These are phyloP conservation scores for Panicum miliaceum DNA, from an alignment of 176 grass and related monocot species.

Conservation along the genomic window DNA sequence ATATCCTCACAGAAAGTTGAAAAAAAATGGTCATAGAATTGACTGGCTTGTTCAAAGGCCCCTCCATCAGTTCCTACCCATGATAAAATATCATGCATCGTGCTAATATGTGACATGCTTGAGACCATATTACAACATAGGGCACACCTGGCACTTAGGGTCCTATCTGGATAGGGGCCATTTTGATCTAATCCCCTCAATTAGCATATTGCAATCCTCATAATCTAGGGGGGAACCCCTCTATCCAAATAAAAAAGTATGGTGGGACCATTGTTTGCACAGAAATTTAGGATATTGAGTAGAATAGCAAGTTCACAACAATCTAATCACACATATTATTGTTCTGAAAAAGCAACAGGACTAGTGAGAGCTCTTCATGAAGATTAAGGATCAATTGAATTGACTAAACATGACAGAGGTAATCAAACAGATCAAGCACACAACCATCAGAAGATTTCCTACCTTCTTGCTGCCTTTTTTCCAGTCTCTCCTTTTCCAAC, in stretches of 20 bases:
- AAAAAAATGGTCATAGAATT: not conserved
- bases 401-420: not conserved
- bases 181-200: not conserved
- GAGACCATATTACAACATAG: not conserved
- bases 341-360: not conserved
- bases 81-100: not conserved
- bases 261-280: not conserved
- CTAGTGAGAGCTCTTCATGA: slow-evolving; percentile 1
- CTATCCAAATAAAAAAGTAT: not conserved
- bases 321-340: not conserved
- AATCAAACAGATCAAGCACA: slow-evolving; percentile 8
- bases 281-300: not conserved
- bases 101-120: not conserved
- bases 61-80: not conserved
- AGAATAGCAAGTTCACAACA: not conserved
- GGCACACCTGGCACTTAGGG: not conserved
- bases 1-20: not conserved
- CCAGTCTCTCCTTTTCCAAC: slow-evolving; percentile 74
- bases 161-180: not conserved
- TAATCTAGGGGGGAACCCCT: not conserved
- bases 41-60: not conserved
- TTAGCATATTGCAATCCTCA: not conserved
- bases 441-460: slow-evolving; percentile 20
- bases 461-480: slow-evolving; percentile 88
- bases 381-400: not conserved